Evolutionary conservation across 179 eudicot genomes (phyloP).

Genomic region (Vitellaria paradoxa): DNA sequence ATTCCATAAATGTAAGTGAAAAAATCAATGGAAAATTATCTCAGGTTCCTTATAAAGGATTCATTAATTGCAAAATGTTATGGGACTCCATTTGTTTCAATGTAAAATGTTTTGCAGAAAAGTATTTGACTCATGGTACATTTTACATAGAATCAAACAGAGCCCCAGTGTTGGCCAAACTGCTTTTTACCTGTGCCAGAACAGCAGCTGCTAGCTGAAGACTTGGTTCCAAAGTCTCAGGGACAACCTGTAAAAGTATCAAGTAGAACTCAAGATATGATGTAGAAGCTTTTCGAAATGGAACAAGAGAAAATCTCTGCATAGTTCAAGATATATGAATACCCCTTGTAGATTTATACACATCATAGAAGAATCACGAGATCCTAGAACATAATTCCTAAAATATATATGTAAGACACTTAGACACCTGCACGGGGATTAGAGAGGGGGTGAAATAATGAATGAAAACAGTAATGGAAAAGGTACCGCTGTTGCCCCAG

Average conservation of each 20-base stretch:
- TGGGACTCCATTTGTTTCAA: too few species aligned
- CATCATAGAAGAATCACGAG: background rate
- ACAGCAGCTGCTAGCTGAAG: conserved; percentile 99
- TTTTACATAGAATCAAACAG: too few species aligned
- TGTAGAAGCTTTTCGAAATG: background rate
- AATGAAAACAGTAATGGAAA: background rate
- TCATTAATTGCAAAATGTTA: background rate
- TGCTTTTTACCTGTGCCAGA: conserved; percentile 85
- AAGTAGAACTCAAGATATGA: conserved; percentile 10
- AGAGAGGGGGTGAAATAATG: background rate
- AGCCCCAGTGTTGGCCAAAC: background rate
- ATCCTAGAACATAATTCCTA: background rate
- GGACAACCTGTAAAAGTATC: conserved; percentile 74
- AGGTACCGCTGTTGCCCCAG: background rate
- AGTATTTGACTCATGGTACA: too few species aligned
- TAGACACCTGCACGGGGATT: background rate
- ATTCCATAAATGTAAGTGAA: too few species aligned
- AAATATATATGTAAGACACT: background rate
- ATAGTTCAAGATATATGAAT: background rate
- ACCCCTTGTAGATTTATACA: background rate
- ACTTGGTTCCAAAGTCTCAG: conserved; percentile 99
- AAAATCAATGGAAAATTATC: too few species aligned
- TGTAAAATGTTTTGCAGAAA: too few species aligned
- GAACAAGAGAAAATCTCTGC: background rate
- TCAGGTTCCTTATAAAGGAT: background rate